These are phyloP conservation scores for Chrysophaeum taylorii DNA, from an alignment of 352 stramenopile species.

Conservation along the genomic window DNA sequence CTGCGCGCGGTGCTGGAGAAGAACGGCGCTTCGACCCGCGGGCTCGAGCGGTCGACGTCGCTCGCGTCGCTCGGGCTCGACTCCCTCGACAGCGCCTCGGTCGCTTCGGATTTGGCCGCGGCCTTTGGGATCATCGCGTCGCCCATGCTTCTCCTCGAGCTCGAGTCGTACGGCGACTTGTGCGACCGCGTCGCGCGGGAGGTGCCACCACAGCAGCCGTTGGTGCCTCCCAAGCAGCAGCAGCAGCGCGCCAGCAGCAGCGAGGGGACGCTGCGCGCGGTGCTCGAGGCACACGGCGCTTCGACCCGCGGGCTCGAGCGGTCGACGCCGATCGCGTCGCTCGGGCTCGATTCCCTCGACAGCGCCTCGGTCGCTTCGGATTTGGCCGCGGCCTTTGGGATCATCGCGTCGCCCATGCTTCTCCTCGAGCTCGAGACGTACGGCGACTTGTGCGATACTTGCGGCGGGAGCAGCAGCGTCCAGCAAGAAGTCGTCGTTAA, in stretches of 20 bases:
- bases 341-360: conserved; percentile 9
- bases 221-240: no score
- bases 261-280: no score
- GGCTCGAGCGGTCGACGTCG: background rate
- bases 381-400: background rate
- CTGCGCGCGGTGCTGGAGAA: background rate
- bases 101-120: background rate
- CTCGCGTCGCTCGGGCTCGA: background rate
- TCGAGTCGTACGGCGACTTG: background rate
- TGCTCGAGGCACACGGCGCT: no score
- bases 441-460: no score
- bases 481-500: no score
- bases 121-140: background rate
- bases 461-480: no score
- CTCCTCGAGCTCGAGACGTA: background rate
- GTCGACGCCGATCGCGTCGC: background rate
- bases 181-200: background rate
- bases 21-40: background rate
- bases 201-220: no score
- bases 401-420: background rate
- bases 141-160: conserved; percentile 2
- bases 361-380: background rate
- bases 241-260: background rate
- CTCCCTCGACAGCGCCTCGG: background rate
- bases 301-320: background rate